These are phyloP conservation scores for Rhizophagus prolifer DNA, from an alignment of 192 early-diverging fungal genomes.

Conservation along the genomic window DNA sequence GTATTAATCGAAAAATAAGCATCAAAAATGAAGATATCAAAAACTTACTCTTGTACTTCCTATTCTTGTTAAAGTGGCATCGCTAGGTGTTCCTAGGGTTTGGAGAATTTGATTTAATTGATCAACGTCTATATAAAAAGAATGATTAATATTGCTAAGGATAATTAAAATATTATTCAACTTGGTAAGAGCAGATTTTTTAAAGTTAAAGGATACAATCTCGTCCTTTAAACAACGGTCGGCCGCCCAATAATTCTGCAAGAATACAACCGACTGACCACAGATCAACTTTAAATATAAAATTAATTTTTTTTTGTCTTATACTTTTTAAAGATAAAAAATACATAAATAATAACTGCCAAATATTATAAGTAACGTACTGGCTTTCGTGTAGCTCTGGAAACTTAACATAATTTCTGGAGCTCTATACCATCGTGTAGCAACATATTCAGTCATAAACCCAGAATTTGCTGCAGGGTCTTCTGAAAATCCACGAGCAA, in stretches of 20 bases:
- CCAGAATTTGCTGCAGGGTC: slow-evolving; percentile 62
- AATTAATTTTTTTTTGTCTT: background rate
- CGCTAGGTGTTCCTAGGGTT: slow-evolving; percentile 82
- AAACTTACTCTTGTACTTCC: slow-evolving; percentile 60
- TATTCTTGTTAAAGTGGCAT: slow-evolving; percentile 65
- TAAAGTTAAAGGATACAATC: slow-evolving; percentile 56
- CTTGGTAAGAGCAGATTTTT: no score
- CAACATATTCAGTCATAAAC: slow-evolving; percentile 95
- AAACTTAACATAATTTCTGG: slow-evolving; percentile 93
- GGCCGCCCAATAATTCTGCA: slow-evolving; percentile 81
- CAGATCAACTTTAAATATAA: slow-evolving; percentile 63
- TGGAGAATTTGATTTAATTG: slow-evolving; percentile 90
- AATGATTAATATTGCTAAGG: background rate
- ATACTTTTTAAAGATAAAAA: background rate
- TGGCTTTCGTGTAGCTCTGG: slow-evolving; percentile 90
- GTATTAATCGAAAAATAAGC: background rate
- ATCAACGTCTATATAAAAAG: slow-evolving; percentile 65
- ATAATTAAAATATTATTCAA: background rate
- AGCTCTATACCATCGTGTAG: slow-evolving; percentile 93
- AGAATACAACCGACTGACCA: slow-evolving; percentile 97
- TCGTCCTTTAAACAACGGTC: slow-evolving; percentile 83
- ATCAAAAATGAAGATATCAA: background rate
- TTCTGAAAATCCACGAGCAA: slow-evolving; percentile 80
- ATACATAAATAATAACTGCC: background rate
- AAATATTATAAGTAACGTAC: slow-evolving; percentile 29